These are phyloP conservation scores for Actinidia polygama DNA, from an alignment of 179 eudicot genomes.

Conservation along the genomic window DNA sequence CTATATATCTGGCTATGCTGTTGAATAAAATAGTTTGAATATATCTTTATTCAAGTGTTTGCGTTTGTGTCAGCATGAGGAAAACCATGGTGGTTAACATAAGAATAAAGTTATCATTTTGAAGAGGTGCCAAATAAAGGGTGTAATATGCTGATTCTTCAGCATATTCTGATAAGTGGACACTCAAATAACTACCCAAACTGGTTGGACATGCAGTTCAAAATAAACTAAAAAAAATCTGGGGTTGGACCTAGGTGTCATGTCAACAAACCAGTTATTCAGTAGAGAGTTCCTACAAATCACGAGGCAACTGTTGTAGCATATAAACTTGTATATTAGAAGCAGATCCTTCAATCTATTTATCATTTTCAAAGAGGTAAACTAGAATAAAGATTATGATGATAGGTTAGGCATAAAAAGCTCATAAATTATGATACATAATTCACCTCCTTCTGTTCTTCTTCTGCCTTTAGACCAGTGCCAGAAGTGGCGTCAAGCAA, in stretches of 20 bases:
- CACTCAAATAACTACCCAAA: neutral
- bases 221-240: too few species aligned
- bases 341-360: neutral
- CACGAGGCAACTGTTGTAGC: neutral
- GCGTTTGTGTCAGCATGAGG: neutral
- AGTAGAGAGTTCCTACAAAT: too few species aligned
- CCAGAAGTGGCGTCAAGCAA: conserved; percentile 79
- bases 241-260: too few species aligned
- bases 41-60: neutral
- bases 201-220: neutral
- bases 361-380: neutral
- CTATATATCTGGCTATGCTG: neutral
- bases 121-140: neutral
- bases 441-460: conserved; percentile 92
- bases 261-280: too few species aligned
- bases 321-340: neutral
- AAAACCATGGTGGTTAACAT: neutral
- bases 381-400: neutral
- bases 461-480: conserved; percentile 79
- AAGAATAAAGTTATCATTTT: neutral
- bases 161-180: neutral
- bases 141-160: neutral
- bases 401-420: neutral
- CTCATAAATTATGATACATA: conserved; percentile 7
- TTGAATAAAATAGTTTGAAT: neutral